Conservation (phyloP, 805 yeast species). For the Schwanniomyces yamadae region DNA sequence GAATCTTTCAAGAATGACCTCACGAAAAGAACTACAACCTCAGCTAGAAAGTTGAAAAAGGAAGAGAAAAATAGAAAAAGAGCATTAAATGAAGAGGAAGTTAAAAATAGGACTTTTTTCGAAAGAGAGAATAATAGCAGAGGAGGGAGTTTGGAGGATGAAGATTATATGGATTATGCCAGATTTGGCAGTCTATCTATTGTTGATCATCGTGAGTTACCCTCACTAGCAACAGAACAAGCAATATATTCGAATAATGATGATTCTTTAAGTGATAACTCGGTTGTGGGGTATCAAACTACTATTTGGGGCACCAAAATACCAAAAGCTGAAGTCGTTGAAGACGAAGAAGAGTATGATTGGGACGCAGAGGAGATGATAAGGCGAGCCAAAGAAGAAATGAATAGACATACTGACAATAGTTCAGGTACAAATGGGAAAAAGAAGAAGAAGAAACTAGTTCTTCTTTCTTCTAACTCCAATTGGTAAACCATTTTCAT, state of each 20-base stretch:
- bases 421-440: constrained; percentile 22
- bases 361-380: constrained; percentile 54
- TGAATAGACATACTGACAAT: constrained; percentile 25
- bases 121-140: constrained; percentile 53
- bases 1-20: constrained; percentile 54
- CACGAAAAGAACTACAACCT: constrained; percentile 51
- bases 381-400: constrained; percentile 50
- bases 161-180: constrained; percentile 14
- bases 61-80: constrained; percentile 61
- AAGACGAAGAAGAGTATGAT: constrained; percentile 38
- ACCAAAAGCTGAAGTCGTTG: constrained; percentile 31
- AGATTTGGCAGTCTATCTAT: constrained; percentile 35
- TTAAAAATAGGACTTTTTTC: constrained; percentile 57
- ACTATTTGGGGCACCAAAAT: constrained; percentile 81
- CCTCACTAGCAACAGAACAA: constrained; percentile 22
- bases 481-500: constrained; percentile 6
- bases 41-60: constrained; percentile 46
- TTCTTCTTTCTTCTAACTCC: constrained; percentile 27
- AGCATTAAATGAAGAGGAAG: constrained; percentile 59
- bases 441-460: constrained; percentile 47
- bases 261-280: constrained; percentile 7
- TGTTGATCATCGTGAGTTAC: constrained; percentile 38
- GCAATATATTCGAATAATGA: background rate
- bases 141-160: constrained; percentile 15
- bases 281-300: constrained; percentile 33